Base-by-base conservation (phyloP, 2,329 filamentous ascomycete species). In the Fusarium sp. region DNA sequence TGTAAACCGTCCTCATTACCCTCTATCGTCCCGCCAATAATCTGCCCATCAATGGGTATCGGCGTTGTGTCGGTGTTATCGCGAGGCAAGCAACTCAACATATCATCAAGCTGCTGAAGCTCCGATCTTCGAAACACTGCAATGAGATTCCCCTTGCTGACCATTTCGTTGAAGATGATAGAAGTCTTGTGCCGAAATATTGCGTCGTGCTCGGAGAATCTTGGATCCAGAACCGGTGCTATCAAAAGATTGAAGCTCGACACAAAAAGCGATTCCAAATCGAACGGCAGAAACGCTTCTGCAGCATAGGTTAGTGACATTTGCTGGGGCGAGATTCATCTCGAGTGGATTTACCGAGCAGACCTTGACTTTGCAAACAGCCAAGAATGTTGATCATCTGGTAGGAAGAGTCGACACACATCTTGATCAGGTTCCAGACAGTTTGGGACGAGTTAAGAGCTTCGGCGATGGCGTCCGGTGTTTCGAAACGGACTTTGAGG, bases 271-370 rank as follows among this genome's bases (percentile, higher is more conserved):
- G 81, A 75, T 41, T 84, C 82, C 0, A 84, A 76, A 56, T 84
- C 82, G 50, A 83, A 83, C 0, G 82, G 81, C 0, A 85, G 77
- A 59, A 85, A 85, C 0, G 78, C 81, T 71, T 84, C 82, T 84
- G 15, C 0, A 2, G 35, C 5, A 30, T 6, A 0, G 0, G 23
- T 59, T 9, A 54, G 56, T 23, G 55, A 22, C 4, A 11, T 32
- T 3, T 1, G 7, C 3, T n/a, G 6, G 7, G 11, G 9, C 17
- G 27, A 54, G 35, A 54, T 39, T 11, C n/a, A 44, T 45, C 50
- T 56, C 53, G 6, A 39, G 64, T 20, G 7, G 11, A 45, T 69
- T 68, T 75, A 85, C 83, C 83, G 3, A 85, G 75, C 19, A 85
- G 76, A 8, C 79, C 79, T 66, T 85, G 82, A 14, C 76, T 75